Conservation (phyloP, 1,139 yeast species). For the Eremothecium gossypii region DNA sequence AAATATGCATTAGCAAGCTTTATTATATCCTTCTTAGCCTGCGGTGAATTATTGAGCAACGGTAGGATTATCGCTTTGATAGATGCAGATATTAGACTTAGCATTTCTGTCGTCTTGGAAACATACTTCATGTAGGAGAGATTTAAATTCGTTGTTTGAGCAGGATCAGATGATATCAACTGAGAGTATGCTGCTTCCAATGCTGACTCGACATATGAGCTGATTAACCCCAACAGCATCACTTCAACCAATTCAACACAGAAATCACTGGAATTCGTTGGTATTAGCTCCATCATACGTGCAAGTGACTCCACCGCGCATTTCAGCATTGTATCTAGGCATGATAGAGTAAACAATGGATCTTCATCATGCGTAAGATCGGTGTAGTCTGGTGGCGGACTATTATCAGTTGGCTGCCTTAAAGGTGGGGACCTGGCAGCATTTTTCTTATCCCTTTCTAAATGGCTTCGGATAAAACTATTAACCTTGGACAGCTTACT, state of each 20-base stretch:
- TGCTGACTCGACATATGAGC: slow-evolving; percentile 64
- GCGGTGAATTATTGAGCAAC: slow-evolving; percentile 54
- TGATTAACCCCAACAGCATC: slow-evolving; percentile 61
- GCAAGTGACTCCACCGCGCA: slow-evolving; percentile 75
- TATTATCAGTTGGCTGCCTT: slow-evolving; percentile 12
- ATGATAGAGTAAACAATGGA: slow-evolving; percentile 34
- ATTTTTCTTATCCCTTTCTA: slow-evolving; percentile 30
- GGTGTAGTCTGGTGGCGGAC: slow-evolving; percentile 8
- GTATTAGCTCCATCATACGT: slow-evolving; percentile 65
- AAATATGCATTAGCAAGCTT: slow-evolving; percentile 60
- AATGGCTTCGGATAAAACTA: slow-evolving; percentile 33
- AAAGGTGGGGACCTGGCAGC: slow-evolving; percentile 24
- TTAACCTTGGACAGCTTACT: slow-evolving; percentile 32
- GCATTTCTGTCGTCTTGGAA: slow-evolving; percentile 50
- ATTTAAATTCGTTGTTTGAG: slow-evolving; percentile 34
- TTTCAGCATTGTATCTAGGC: slow-evolving; percentile 57
- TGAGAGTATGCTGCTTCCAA: slow-evolving; percentile 57
- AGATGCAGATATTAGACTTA: slow-evolving; percentile 60
- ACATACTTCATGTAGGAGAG: slow-evolving; percentile 41
- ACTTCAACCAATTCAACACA: slow-evolving; percentile 61
- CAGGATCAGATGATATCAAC: slow-evolving; percentile 32
- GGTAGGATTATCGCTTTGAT: slow-evolving; percentile 67
- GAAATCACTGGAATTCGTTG: slow-evolving; percentile 53
- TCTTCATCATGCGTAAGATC: slow-evolving; percentile 27
- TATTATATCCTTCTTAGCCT: slow-evolving; percentile 53